These are phyloP conservation scores for Heracleum sosnowskyi DNA, from an alignment of 129 eudicot genomes.

Conservation along the genomic window DNA sequence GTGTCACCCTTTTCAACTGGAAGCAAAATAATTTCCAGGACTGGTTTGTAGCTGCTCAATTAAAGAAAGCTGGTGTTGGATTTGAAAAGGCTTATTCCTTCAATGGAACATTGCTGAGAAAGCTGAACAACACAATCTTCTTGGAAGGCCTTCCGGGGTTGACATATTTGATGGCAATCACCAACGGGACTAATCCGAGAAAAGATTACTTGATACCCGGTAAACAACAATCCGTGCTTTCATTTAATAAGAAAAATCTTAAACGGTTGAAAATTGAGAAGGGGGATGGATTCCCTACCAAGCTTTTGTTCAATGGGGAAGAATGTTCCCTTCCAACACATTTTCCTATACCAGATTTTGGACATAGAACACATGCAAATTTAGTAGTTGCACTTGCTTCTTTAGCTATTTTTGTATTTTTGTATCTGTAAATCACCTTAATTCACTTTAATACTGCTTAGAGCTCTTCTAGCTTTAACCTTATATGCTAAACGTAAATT, in stretches of 20 bases:
- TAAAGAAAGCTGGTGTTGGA: conserved; percentile 23
- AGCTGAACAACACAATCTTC: conserved; percentile 27
- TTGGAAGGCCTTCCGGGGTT: conserved; percentile 42
- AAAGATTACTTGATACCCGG: conserved; percentile 44
- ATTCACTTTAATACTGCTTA: background rate
- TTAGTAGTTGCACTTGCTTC: background rate
- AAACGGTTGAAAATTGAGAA: conserved; percentile 13
- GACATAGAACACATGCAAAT: background rate
- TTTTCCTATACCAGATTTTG: conserved; percentile 15
- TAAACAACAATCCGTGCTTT: conserved; percentile 43
- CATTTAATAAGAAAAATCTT: conserved; percentile 31
- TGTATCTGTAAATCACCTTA: background rate
- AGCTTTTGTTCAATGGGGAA: conserved; percentile 45
- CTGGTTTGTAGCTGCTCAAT: conserved; percentile 21
- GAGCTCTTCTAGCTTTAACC: background rate
- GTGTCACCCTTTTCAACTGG: conserved; percentile 11
- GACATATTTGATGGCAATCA: conserved; percentile 31
- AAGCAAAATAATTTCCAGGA: conserved; percentile 1
- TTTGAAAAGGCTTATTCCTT: conserved; percentile 37
- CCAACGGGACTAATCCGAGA: conserved; percentile 27
- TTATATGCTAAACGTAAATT: background rate
- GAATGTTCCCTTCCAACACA: conserved; percentile 45
- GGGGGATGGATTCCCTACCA: conserved; percentile 49
- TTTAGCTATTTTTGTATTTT: background rate
- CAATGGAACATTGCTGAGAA: conserved; percentile 25